Percentiles rank a stretch among this genome's conserved stretches.
Evolutionary conservation across 2,329 filamentous ascomycete species (phyloP).

Genomic region (Capronia epimyces): DNA sequence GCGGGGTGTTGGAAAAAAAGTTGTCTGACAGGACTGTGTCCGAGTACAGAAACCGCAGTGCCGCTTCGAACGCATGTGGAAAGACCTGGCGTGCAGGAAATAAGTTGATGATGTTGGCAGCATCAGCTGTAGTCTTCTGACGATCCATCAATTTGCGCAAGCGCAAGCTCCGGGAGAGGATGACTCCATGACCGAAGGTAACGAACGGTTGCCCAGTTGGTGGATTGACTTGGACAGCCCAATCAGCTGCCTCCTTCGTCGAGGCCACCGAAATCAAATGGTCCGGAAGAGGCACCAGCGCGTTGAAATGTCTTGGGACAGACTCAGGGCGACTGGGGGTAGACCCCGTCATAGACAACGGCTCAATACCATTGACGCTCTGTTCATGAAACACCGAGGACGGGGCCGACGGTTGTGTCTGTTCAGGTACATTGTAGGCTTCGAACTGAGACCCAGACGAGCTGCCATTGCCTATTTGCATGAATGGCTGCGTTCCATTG

Average conservation of each 20-base stretch:
- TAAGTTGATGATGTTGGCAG: slow-evolving; percentile 20
- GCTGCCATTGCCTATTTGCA: slow-evolving; percentile 1
- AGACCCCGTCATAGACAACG: neutral
- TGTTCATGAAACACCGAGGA: neutral
- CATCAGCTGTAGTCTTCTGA: slow-evolving; percentile 9
- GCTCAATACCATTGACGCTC: slow-evolving; percentile 10
- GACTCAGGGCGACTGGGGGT: neutral
- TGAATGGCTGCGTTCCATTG: slow-evolving; percentile 7
- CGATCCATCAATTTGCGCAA: slow-evolving; percentile 20
- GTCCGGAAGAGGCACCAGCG: slow-evolving; percentile 19
- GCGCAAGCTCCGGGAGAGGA: slow-evolving; percentile 25
- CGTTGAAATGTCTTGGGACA: slow-evolving; percentile 10
- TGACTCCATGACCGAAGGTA: slow-evolving; percentile 21
- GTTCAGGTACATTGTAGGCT: neutral
- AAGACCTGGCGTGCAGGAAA: slow-evolving; percentile 22
- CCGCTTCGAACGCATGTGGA: slow-evolving; percentile 28
- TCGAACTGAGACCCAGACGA: neutral
- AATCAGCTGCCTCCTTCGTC: slow-evolving; percentile 24
- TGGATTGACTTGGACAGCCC: slow-evolving; percentile 21
- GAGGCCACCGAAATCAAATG: slow-evolving; percentile 24
- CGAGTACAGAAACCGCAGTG: slow-evolving; percentile 28
- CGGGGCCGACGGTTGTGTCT: neutral
- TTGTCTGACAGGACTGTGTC: slow-evolving; percentile 25
- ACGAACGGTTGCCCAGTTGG: slow-evolving; percentile 18
- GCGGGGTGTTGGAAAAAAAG: slow-evolving; percentile 17